Evolutionary conservation across 2,329 filamentous ascomycete species (phyloP), one percentile per base, ranked within the genome.

Genomic region (Colletotrichum brevisporum): DNA sequence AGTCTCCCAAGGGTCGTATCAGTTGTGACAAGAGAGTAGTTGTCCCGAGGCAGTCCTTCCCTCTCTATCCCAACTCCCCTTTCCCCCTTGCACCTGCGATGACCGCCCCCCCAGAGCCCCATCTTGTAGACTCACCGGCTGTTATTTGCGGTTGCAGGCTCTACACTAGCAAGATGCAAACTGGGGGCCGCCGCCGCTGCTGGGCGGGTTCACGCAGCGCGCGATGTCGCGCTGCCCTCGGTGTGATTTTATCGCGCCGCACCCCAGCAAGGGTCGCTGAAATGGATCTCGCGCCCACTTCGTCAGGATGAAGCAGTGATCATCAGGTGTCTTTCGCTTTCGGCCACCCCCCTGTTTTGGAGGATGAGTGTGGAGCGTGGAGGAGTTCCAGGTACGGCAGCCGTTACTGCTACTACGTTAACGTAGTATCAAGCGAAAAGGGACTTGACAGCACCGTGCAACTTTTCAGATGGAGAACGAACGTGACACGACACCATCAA

Each of bases 121-220:
- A 55, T 66, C 39, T 51, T 54, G 54, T 66, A 69, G 54, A 65
- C 66, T 69, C 61, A 68, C 50, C 43, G 61, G 66, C 55, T 50
- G 43, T 68, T 51, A 55, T 45, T 55, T 43, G 66, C 62, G 24
- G 62, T 50, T 36, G 31, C 31, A 36, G 31, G 31, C 31, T 3
- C 4, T 4, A 8, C 31, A 3, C 21, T 24, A 24, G 21, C 21
- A 24, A 51, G 36, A 56, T 51, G 50, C 12, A 15, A 15, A 27
- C 18, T 16, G 54, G 31, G 39, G 21, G 10, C 16, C 39, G 24
- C 6, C 21, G 56, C 18, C 27, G 53, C 21, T 24, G 21, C 21
- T 24, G 47, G 51, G 24, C 6, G 36, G 41, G 41, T n/a, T 15
- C 15, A 43, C 16, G 31, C 41, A 43, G 41, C 41, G 31, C 16